phyloP scores from a whole-genome alignment of 2,329 filamentous ascomycete genomes.

The Myrmaecium sp. region DNA sequence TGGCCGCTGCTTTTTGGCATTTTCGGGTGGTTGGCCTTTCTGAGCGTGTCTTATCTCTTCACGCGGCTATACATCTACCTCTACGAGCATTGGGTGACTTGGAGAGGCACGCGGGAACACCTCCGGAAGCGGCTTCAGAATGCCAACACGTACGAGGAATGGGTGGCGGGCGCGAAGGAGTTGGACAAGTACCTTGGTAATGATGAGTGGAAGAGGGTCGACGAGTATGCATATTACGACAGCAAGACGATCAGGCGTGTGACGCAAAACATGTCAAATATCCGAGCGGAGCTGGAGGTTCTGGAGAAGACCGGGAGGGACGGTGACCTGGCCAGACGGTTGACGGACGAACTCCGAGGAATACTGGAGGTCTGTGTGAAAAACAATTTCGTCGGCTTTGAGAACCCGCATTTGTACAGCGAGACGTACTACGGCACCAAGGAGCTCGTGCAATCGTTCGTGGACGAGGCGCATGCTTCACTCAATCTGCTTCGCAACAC shows the following conservation, averaged over 20 bases:
- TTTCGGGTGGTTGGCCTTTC: conserved; percentile 58
- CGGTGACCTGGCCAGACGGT: conserved; percentile 18
- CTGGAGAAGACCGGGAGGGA: conserved; percentile 33
- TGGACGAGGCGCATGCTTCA: conserved; percentile 62
- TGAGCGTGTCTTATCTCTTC: conserved; percentile 58
- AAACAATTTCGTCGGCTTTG: conserved; percentile 91
- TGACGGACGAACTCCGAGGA: conserved; percentile 58
- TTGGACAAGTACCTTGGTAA: conserved; percentile 72
- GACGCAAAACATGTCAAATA: conserved; percentile 53
- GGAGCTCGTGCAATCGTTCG: conserved; percentile 72
- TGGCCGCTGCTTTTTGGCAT: conserved; percentile 79
- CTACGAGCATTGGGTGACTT: conserved; percentile 83
- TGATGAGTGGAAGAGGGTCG: conserved; percentile 60
- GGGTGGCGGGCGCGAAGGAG: conserved; percentile 62
- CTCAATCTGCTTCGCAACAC: conserved; percentile 54
- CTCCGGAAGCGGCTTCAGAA: conserved; percentile 55
- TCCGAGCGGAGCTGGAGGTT: conserved; percentile 35
- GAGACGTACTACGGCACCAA: conserved; percentile 99
- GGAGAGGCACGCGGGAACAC: conserved; percentile 61
- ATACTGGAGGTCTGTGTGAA: conserved; percentile 85
- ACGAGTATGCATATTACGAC: conserved; percentile 68
- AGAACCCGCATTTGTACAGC: conserved; percentile 87
- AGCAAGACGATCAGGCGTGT: conserved; percentile 65
- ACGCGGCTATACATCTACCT: conserved; percentile 80
- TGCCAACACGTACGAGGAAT: conserved; percentile 63